Conservation (phyloP, 495 filamentous ascomycete species). For the Opeltia flavorubescens region DNA sequence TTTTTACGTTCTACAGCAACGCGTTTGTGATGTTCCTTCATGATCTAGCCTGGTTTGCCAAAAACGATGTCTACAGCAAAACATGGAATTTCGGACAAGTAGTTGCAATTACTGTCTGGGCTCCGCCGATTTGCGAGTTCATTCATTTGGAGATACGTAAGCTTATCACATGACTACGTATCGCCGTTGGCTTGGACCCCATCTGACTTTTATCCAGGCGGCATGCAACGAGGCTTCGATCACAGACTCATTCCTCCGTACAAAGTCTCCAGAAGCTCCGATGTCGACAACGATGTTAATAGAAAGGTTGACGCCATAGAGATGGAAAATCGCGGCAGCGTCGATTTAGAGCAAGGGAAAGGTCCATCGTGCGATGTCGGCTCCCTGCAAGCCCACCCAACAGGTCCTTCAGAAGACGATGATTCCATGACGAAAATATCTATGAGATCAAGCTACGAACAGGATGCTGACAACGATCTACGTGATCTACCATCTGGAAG, state of each 20-base stretch:
- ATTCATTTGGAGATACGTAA: conserved; percentile 14
- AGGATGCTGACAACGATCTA: no score
- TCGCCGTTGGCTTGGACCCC: no score
- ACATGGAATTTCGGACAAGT: conserved; percentile 17
- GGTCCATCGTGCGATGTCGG: no score
- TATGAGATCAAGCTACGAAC: no score
- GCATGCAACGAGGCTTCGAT: conserved; percentile 13
- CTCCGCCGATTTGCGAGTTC: conserved; percentile 9
- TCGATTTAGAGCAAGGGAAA: no score
- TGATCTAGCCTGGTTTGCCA: conserved; percentile 7
- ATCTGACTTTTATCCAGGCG: neutral
- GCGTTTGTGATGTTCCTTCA: conserved; percentile 2
- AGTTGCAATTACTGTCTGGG: conserved; percentile 13
- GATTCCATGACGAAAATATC: no score
- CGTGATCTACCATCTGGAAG: no score
- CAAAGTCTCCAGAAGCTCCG: neutral
- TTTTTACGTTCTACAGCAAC: conserved; percentile 4
- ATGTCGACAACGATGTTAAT: no score
- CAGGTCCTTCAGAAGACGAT: no score
- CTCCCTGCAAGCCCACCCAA: no score
- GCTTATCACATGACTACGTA: neutral
- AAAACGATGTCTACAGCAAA: neutral
- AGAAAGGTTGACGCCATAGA: no score
- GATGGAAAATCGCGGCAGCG: no score
- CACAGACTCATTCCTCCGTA: conserved; percentile 6